These are phyloP conservation scores for Heritiera fomes DNA, from an alignment of 345 rosid species.

Conservation along the genomic window DNA sequence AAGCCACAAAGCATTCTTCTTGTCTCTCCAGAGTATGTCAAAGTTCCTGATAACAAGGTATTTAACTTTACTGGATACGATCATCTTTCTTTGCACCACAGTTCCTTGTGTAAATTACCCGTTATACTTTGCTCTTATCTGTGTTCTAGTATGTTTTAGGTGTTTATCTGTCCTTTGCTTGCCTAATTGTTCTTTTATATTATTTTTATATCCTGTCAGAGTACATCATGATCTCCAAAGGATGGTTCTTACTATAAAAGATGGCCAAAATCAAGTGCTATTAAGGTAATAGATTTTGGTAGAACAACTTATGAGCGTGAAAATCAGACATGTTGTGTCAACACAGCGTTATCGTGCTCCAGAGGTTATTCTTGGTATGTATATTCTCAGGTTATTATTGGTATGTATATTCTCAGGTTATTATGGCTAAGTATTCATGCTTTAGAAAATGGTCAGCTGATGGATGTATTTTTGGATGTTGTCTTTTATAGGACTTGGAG, in stretches of 20 bases:
- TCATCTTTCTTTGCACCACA: background rate
- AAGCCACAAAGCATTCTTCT: constrained; percentile 35
- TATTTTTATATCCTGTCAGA: constrained; percentile 29
- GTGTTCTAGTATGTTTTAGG: background rate
- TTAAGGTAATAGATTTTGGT: constrained; percentile 55
- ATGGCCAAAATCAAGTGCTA: constrained; percentile 71
- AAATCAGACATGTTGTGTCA: constrained; percentile 74
- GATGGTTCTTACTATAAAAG: constrained; percentile 72
- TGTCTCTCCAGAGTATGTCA: constrained; percentile 64
- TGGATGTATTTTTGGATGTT: background rate
- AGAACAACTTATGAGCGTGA: constrained; percentile 78
- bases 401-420: constrained; percentile 30
- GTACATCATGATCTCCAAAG: constrained; percentile 57
- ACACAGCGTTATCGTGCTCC: constrained; percentile 83
- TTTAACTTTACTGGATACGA: background rate
- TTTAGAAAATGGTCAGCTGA: background rate
- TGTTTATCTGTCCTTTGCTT: background rate
- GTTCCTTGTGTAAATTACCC: background rate
- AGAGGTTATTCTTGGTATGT: constrained; percentile 69
- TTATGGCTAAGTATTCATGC: background rate
- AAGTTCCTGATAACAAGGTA: constrained; percentile 80
- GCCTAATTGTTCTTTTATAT: background rate
- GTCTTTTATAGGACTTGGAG: constrained; percentile 59
- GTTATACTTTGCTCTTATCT: background rate
- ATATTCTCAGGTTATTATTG: constrained; percentile 21